A percentile compares a stretch with the other conserved stretches of the same genome.
phyloP scores from a whole-genome alignment of 1,284 basidiomycete genomes.

The Marasmius tenuissimus region DNA sequence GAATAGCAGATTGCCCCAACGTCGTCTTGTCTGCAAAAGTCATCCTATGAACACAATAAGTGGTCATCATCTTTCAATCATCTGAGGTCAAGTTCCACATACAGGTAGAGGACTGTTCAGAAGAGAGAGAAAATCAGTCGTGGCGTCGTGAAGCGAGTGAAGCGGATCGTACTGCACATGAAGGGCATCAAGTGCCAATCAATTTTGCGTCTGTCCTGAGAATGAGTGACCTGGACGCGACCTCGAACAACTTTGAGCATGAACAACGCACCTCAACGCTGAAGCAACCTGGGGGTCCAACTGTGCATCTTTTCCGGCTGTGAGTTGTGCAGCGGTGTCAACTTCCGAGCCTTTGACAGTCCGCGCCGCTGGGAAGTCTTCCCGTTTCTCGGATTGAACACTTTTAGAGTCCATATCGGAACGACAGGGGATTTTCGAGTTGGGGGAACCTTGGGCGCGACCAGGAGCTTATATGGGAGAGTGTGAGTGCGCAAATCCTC shows the following conservation, averaged over 20 bases:
- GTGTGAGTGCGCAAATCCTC: background rate
- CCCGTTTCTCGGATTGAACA: conserved; percentile 30
- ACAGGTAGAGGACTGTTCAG: conserved; percentile 54
- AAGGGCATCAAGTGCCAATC: conserved; percentile 73
- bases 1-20: conserved; percentile 68
- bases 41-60: conserved; percentile 40
- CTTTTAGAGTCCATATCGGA: conserved; percentile 35
- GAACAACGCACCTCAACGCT: conserved; percentile 33
- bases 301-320: conserved; percentile 31
- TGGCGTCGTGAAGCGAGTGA: background rate
- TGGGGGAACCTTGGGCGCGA: conserved; percentile 7
- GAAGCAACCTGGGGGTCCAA: conserved; percentile 41
- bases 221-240: background rate
- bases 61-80: background rate
- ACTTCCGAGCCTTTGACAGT: conserved; percentile 34
- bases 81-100: conserved; percentile 27
- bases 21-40: conserved; percentile 75
- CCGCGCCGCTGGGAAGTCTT: conserved; percentile 17
- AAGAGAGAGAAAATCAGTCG: background rate
- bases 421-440: conserved; percentile 11
- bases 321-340: conserved; percentile 46
- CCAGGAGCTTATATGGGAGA: conserved; percentile 10
- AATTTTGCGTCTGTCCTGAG: conserved; percentile 57
- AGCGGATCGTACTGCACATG: conserved; percentile 68
- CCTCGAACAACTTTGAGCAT: background rate